phyloP scores from a whole-genome alignment of 2,329 filamentous ascomycete species.

The Phyllosticta citriasiana region DNA sequence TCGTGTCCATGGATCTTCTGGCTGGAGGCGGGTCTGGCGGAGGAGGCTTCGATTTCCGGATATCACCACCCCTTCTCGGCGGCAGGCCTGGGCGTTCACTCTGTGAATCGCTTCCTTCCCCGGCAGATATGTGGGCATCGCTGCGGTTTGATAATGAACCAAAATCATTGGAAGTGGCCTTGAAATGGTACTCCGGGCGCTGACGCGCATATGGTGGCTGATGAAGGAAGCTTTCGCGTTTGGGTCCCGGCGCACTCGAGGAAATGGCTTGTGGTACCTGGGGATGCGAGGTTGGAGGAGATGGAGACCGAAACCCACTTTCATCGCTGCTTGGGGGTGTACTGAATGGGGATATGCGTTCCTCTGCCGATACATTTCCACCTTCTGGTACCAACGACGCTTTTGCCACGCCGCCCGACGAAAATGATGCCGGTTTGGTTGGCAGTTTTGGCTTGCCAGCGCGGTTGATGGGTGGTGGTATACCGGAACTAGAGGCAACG shows the following conservation, averaged over 20 bases:
- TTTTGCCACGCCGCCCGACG: constrained; percentile 15
- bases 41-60: constrained; percentile 22
- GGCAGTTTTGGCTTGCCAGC: constrained; percentile 65
- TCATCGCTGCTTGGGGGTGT: constrained; percentile 71
- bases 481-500: constrained; percentile 22
- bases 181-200: constrained; percentile 12
- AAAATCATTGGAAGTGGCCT: constrained; percentile 13
- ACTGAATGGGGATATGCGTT: constrained; percentile 65
- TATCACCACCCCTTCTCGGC: constrained; percentile 29
- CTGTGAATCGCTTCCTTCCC: constrained; percentile 19
- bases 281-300: neutral
- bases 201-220: constrained; percentile 16
- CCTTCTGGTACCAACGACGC: constrained; percentile 28
- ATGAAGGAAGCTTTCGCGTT: constrained; percentile 22
- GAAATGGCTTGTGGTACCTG: constrained; percentile 10
- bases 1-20: constrained; percentile 24
- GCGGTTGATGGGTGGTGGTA: constrained; percentile 68
- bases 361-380: constrained; percentile 32
- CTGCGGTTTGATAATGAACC: neutral
- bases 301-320: constrained; percentile 25
- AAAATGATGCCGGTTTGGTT: constrained; percentile 31
- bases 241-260: constrained; percentile 10
- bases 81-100: constrained; percentile 42
- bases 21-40: constrained; percentile 24
- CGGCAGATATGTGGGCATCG: neutral